Evolutionary conservation across 192 early-diverging fungal genomes (phyloP), one percentile per base, ranked within the genome.

Genomic region (Chytriomyces confervae): DNA sequence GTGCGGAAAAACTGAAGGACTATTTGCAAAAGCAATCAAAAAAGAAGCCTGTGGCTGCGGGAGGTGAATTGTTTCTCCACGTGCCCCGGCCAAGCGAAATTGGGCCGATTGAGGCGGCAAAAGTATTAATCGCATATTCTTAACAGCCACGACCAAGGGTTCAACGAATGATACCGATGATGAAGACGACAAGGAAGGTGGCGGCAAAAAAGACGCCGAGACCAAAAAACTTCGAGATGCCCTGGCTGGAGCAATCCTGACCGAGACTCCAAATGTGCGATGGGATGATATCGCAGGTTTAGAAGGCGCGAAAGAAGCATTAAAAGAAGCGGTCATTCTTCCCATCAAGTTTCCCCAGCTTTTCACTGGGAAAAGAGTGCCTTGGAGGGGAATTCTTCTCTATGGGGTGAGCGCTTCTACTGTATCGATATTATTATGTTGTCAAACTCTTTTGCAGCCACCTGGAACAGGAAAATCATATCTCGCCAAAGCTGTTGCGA

Each of bases 381-480:
- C 97, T 45, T 99, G 97, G 97, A 89, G 92, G 75, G 97, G 97
- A 9, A 98, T 99, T 64, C 83, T 99, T 44, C 82, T 99, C 10
- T 99, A 97, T 79, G 97, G 97, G 20, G 89, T 90, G 75, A 50
- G 82, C 82, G 9, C 13, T n/a, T 27, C 24, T 27, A 27, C 24
- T 27, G 0, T 27, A 0, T 27, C 24, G 24, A 27, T 27, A 27
- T 27, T 66, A 60, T 65, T 65, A 65, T n/a, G 20, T 10, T 65
- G 1, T 11, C 20, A n/a, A 24, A 61, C 51, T 57, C 62, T 20
- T 3, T 71, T 8, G 4, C 80, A 84, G 85, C 96, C 97, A 45
- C 97, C 97, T 6, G 97, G 97, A 78, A 99, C 97, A 0, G 97
- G 97, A 69, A 99, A 99, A 83, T 95, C 95, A 9, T 97, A 93